These are phyloP conservation scores for Alternaria sp. DNA, from an alignment of 2,329 filamentous ascomycete species.

Conservation along the genomic window DNA sequence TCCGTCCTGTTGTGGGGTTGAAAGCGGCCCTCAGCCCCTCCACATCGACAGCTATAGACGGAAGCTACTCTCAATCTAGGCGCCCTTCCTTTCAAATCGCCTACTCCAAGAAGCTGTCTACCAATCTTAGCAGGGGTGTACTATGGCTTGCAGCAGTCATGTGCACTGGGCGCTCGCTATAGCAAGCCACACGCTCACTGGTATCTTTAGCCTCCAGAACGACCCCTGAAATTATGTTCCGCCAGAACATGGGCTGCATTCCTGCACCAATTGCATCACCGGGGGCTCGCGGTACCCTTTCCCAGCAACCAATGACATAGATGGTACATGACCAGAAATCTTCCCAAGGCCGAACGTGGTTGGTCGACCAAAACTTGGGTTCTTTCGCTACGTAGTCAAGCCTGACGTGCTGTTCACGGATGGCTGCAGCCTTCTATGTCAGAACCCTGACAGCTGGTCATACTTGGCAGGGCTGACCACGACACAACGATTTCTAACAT, in stretches of 20 bases:
- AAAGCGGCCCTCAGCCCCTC: slow-evolving; percentile 40
- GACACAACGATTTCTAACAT: slow-evolving; percentile 1
- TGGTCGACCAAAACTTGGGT: slow-evolving; percentile 15
- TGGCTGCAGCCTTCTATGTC: slow-evolving; percentile 32
- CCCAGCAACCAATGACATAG: slow-evolving; percentile 19
- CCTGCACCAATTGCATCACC: slow-evolving; percentile 34
- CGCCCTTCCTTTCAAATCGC: slow-evolving; percentile 25
- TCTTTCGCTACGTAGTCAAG: slow-evolving; percentile 19
- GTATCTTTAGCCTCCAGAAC: slow-evolving; percentile 29
- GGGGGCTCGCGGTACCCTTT: slow-evolving; percentile 21
- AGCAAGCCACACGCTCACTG: slow-evolving; percentile 27
- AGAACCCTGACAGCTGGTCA: slow-evolving; percentile 23
- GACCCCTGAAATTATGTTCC: slow-evolving; percentile 28
- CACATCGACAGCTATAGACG: slow-evolving; percentile 26
- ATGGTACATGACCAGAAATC: slow-evolving; percentile 20
- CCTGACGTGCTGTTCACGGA: slow-evolving; percentile 26
- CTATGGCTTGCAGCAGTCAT: slow-evolving; percentile 36
- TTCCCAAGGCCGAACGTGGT: slow-evolving; percentile 13
- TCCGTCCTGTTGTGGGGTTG: slow-evolving; percentile 35
- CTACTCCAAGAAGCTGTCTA: slow-evolving; percentile 18
- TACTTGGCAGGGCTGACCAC: slow-evolving; percentile 24
- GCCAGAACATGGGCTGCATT: slow-evolving; percentile 31
- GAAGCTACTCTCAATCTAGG: slow-evolving; percentile 31
- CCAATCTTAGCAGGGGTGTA: slow-evolving; percentile 26
- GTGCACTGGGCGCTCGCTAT: slow-evolving; percentile 25